These are phyloP conservation scores for Fusarium liriodendri DNA, from an alignment of 2,329 filamentous ascomycete species.

Conservation along the genomic window DNA sequence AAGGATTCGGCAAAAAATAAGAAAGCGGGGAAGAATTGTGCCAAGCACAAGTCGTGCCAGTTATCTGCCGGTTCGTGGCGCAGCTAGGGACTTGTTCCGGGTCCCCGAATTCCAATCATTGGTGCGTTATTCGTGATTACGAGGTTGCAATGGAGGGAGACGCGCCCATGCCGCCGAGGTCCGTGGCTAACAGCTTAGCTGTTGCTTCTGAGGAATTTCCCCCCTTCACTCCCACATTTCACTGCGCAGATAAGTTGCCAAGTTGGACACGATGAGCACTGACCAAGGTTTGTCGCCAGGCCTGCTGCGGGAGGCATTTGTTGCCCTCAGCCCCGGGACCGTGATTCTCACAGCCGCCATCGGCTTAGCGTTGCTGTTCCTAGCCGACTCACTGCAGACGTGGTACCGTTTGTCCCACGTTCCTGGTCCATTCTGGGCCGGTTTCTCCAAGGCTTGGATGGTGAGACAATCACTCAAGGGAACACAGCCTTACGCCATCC, in stretches of 20 bases:
- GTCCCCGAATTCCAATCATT: not conserved
- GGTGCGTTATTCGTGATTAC: not conserved
- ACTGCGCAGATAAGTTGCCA: not conserved
- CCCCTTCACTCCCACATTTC: not conserved
- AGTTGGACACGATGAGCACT: not conserved
- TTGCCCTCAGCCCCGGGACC: not conserved
- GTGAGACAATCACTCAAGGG: conserved; percentile 41
- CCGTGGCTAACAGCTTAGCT: not conserved
- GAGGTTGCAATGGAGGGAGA: not conserved
- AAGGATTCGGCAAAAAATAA: not conserved
- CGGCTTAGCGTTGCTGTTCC: conserved; percentile 6
- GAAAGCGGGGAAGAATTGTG: not conserved
- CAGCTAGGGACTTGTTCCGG: not conserved
- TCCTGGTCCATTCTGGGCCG: conserved; percentile 49
- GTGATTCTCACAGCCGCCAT: not conserved
- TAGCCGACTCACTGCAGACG: conserved; percentile 19
- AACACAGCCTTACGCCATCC: conserved; percentile 40
- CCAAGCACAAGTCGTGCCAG: not conserved
- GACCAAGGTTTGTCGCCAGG: not conserved
- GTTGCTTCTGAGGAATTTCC: not conserved
- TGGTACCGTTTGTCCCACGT: conserved; percentile 51
- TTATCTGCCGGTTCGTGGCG: not conserved
- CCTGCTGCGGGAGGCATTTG: not conserved
- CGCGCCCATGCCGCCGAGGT: not conserved
- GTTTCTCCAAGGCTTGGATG: conserved; percentile 50